Evolutionary conservation across 148 eudicot genomes (phyloP).

Genomic region (Selenicereus undatus): DNA sequence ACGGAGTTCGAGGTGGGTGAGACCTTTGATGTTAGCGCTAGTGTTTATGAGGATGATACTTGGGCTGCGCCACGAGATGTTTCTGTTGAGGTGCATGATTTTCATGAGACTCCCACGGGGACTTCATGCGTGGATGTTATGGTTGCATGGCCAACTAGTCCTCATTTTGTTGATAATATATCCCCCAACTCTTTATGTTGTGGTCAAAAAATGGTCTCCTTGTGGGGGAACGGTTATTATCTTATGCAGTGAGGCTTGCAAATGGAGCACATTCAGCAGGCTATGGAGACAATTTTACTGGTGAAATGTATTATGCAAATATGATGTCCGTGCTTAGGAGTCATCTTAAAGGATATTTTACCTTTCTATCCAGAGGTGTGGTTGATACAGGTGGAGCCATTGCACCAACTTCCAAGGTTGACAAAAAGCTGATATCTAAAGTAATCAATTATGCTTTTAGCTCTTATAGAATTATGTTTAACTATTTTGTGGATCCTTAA

Average conservation of each 20-base stretch:
- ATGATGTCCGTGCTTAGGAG: constrained; percentile 30
- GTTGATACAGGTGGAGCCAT: constrained; percentile 2
- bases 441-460: constrained; percentile 31
- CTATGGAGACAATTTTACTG: constrained; percentile 7
- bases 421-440: constrained; percentile 19
- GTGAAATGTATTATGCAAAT: constrained; percentile 11
- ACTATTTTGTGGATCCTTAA: constrained; percentile 10
- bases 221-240: constrained; percentile 31
- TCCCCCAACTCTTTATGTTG: too few relatives aligned
- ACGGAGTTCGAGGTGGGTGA: too few relatives aligned
- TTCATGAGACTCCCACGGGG: too few relatives aligned
- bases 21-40: too few relatives aligned
- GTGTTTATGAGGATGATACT: too few relatives aligned
- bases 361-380: constrained; percentile 15
- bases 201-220: constrained; percentile 30
- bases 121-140: too few relatives aligned
- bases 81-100: too few relatives aligned
- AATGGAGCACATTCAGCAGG: constrained; percentile 30
- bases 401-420: constrained; percentile 17
- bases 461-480: constrained; percentile 27
- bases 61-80: too few relatives aligned
- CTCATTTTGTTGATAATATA: too few relatives aligned
- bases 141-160: too few relatives aligned
- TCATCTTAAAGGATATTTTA: constrained; percentile 30
- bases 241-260: constrained; percentile 39